Conservation (phyloP, 2,329 filamentous ascomycete genomes). For the Alternaria sp. region DNA sequence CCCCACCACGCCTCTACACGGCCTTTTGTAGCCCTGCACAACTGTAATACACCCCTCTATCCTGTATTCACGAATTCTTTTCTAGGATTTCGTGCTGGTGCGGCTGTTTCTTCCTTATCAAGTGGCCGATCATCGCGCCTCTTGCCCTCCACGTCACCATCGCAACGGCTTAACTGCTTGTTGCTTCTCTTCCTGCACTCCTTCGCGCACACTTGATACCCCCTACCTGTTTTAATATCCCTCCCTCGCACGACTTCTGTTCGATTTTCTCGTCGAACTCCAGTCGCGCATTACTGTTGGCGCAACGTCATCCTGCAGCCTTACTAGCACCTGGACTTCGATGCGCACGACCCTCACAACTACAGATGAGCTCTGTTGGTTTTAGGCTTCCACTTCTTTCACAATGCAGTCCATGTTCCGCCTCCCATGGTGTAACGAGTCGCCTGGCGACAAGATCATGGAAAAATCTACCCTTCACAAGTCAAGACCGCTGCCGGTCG, state of each 20-base stretch:
- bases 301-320: constrained; percentile 45
- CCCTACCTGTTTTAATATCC: constrained; percentile 44
- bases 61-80: constrained; percentile 33
- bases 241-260: constrained; percentile 18
- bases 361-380: constrained; percentile 51
- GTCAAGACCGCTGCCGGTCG: constrained; percentile 54
- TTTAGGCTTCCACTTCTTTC: constrained; percentile 47
- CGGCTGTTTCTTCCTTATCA: constrained; percentile 32
- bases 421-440: constrained; percentile 58
- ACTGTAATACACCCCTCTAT: constrained; percentile 33
- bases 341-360: constrained; percentile 45
- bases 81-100: constrained; percentile 28
- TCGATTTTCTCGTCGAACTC: constrained; percentile 5
- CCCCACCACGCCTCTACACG: constrained; percentile 26
- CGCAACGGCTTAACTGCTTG: constrained; percentile 40
- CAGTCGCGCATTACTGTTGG: constrained; percentile 23
- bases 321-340: constrained; percentile 34
- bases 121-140: constrained; percentile 44
- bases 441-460: constrained; percentile 54
- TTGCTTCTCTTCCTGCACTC: constrained; percentile 46
- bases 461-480: constrained; percentile 54
- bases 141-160: constrained; percentile 45
- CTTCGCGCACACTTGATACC: constrained; percentile 42
- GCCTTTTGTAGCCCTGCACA: constrained; percentile 36
- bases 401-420: constrained; percentile 62